A percentile compares a stretch with the other conserved stretches of the same genome.
phyloP scores from a whole-genome alignment of 257 asterid genomes.

The Rauvolfia tetraphylla region DNA sequence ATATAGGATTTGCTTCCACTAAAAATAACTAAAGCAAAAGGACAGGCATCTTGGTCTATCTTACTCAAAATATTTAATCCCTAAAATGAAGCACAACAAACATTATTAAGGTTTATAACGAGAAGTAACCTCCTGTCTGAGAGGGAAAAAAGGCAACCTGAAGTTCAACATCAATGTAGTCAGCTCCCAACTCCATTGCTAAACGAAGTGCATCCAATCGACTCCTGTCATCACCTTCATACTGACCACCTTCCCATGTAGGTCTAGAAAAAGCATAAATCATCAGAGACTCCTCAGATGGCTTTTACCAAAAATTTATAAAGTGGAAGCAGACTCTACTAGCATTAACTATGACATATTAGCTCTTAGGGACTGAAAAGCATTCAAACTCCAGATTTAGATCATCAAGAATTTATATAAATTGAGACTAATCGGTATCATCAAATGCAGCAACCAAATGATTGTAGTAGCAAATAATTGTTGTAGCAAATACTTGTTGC shows the following conservation, averaged over 20 bases:
- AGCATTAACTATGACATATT: background rate
- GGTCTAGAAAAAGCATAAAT: conserved; percentile 55
- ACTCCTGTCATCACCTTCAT: conserved; percentile 73
- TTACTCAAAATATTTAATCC: background rate
- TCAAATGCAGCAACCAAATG: background rate
- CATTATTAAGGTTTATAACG: background rate
- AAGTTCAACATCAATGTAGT: conserved; percentile 92
- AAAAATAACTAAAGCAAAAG: background rate
- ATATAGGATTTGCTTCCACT: background rate
- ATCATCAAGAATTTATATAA: background rate
- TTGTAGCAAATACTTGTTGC: background rate
- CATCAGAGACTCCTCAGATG: conserved; percentile 6
- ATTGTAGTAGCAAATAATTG: background rate
- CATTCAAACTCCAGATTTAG: background rate
- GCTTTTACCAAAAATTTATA: background rate
- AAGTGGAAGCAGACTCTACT: background rate
- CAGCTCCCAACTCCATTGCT: conserved; percentile 97
- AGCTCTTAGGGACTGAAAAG: background rate
- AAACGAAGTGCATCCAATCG: conserved; percentile 63
- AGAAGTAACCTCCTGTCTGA: conserved; percentile 7
- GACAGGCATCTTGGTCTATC: background rate
- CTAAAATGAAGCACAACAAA: background rate
- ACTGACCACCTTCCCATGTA: conserved; percentile 93
- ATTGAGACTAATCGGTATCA: background rate
- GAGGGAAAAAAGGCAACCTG: conserved; percentile 43